phyloP scores from a whole-genome alignment of 2,329 filamentous ascomycete genomes.

The Colletotrichum sp. region DNA sequence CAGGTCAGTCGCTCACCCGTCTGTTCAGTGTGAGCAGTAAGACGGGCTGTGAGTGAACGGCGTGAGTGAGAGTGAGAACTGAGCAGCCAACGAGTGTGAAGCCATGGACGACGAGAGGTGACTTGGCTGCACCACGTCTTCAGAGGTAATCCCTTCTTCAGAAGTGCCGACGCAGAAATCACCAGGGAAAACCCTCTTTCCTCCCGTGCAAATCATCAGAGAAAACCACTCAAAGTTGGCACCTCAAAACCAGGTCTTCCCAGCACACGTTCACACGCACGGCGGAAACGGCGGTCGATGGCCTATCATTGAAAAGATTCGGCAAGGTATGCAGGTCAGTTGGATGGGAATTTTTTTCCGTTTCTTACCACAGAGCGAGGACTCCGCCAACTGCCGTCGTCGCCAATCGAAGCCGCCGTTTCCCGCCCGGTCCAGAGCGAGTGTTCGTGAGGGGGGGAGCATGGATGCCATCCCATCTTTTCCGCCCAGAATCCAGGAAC shows the following conservation, averaged over 20 bases:
- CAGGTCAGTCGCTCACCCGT: not conserved
- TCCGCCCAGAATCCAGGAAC: not conserved
- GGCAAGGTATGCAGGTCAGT: not conserved
- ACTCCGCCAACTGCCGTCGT: slow-evolving; percentile 5
- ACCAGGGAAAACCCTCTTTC: not conserved
- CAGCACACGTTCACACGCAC: not conserved
- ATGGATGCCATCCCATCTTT: slow-evolving; percentile 13
- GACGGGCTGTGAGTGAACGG: not conserved
- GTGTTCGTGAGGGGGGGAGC: not conserved
- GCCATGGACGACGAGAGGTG: not conserved
- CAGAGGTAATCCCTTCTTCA: not conserved
- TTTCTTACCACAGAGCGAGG: not conserved
- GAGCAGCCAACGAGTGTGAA: not conserved
- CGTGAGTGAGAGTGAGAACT: slow-evolving; percentile 12
- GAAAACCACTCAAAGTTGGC: slow-evolving; percentile 7
- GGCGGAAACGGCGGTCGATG: not conserved
- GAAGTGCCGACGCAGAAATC: not conserved
- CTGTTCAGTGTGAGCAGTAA: not conserved
- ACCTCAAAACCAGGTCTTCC: not conserved
- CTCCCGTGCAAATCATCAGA: slow-evolving; percentile 8
- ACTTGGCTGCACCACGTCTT: not conserved
- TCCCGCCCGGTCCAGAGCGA: not conserved
- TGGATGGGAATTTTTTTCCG: not conserved
- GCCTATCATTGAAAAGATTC: slow-evolving; percentile 2
- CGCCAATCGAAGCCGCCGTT: not conserved